Conservation (phyloP, 345 rosid genomes). For the Gossypium stocksii region DNA sequence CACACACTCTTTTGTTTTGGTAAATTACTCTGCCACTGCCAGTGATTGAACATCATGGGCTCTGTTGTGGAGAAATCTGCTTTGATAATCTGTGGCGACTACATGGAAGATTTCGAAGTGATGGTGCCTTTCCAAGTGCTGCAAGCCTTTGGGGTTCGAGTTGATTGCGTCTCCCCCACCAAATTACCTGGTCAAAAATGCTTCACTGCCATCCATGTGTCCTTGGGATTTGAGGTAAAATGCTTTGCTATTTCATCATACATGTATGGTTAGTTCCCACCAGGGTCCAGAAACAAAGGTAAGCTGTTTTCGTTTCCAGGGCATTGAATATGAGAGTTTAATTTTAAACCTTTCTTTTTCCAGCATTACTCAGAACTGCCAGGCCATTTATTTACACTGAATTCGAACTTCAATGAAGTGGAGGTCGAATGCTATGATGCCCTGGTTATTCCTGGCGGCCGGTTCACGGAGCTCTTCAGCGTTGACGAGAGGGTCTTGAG, state of each 20-base stretch:
- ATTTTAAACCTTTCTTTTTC: neutral
- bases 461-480: constrained; percentile 40
- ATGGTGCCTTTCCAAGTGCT: constrained; percentile 39
- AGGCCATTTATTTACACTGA: constrained; percentile 42
- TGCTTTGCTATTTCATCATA: neutral
- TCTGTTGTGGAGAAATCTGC: constrained; percentile 36
- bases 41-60: constrained; percentile 19
- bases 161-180: constrained; percentile 43
- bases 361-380: constrained; percentile 45
- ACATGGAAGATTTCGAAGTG: constrained; percentile 52
- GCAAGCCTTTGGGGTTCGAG: constrained; percentile 43
- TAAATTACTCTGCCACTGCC: neutral
- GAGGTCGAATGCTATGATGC: constrained; percentile 32
- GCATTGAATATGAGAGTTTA: neutral
- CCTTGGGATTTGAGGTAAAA: constrained; percentile 40
- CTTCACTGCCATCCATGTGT: constrained; percentile 42
- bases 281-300: neutral
- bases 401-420: constrained; percentile 36
- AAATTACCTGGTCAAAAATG: constrained; percentile 38
- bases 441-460: constrained; percentile 44
- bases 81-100: constrained; percentile 45
- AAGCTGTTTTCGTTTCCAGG: neutral
- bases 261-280: neutral
- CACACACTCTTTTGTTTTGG: neutral
- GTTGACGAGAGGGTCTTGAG: constrained; percentile 36